Percentiles rank a stretch among this genome's conserved stretches.
Conservation (phyloP, 208 protist species). For the Vickermania spadyakhi region DNA sequence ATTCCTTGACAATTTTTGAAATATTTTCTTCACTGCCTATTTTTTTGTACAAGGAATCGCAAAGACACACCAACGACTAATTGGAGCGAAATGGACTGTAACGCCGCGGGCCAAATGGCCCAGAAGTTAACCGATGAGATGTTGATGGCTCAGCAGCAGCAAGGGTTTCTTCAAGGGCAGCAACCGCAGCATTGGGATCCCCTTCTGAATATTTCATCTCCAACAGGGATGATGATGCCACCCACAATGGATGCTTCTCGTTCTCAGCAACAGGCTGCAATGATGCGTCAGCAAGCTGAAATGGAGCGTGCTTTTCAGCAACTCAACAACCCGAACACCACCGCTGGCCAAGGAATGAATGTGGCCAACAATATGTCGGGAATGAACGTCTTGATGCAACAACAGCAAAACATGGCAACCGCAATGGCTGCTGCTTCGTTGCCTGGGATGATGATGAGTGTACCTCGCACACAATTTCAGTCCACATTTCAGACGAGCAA, state of each 20-base stretch:
- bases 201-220: conserved; percentile 15
- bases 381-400: conserved; percentile 13
- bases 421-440: conserved; percentile 20
- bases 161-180: conserved; percentile 30
- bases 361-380: conserved; percentile 33
- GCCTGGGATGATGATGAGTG: conserved; percentile 53
- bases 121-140: conserved; percentile 64
- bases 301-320: conserved; percentile 51
- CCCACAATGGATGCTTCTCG: conserved; percentile 6
- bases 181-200: conserved; percentile 36
- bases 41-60: no score
- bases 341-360: conserved; percentile 15
- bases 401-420: conserved; percentile 6
- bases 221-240: conserved; percentile 8
- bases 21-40: no score
- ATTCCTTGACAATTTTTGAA: no score
- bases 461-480: conserved; percentile 36
- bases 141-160: conserved; percentile 34
- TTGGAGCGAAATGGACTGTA: conserved; percentile 76
- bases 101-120: conserved; percentile 44
- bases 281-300: conserved; percentile 42
- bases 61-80: no score
- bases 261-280: conserved; percentile 21
- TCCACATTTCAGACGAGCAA: conserved; percentile 22
- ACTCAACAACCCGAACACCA: background rate